Percentiles rank a stretch among this genome's conserved stretches.
Conservation (phyloP, 768 basidiomycete species). For the Obba rivulosa region DNA sequence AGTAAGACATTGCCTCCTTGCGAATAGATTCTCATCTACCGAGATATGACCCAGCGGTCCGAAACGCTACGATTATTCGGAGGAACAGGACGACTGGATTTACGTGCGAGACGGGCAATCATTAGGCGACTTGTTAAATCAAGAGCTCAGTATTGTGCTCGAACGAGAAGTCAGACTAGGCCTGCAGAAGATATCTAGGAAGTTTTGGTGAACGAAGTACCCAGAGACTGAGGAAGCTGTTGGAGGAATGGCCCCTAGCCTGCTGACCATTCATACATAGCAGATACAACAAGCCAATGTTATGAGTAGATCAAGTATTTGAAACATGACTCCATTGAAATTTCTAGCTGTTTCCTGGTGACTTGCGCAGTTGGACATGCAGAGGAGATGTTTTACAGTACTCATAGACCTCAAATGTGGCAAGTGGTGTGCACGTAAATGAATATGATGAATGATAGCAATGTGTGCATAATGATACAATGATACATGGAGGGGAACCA, state of each 20-base stretch:
- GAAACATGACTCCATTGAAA: too few species aligned
- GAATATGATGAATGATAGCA: not conserved
- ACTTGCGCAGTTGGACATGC: too few species aligned
- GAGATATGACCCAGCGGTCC: conserved; percentile 58
- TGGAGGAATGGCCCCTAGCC: not conserved
- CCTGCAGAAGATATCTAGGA: conserved; percentile 23
- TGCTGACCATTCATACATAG: too few species aligned
- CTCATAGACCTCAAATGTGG: too few species aligned
- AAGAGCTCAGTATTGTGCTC: conserved; percentile 53
- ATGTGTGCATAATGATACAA: conserved; percentile 6
- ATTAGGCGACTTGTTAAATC: conserved; percentile 58
- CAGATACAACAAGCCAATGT: too few species aligned
- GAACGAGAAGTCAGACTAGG: conserved; percentile 28
- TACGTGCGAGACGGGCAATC: conserved; percentile 65
- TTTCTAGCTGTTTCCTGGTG: too few species aligned
- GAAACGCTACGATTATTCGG: conserved; percentile 81
- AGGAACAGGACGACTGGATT: conserved; percentile 57
- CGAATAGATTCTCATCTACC: not conserved
- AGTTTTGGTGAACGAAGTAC: too few species aligned
- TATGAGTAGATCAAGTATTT: too few species aligned
- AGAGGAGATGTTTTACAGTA: too few species aligned
- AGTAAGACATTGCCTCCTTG: conserved; percentile 10
- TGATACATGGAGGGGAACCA: conserved; percentile 1
- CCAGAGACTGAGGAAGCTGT: too few species aligned
- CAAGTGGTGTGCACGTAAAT: too few species aligned